Evolutionary conservation across 192 early-diverging fungal species (phyloP), one percentile per base, ranked within the genome.

Genomic region (Coemansia sp.): DNA sequence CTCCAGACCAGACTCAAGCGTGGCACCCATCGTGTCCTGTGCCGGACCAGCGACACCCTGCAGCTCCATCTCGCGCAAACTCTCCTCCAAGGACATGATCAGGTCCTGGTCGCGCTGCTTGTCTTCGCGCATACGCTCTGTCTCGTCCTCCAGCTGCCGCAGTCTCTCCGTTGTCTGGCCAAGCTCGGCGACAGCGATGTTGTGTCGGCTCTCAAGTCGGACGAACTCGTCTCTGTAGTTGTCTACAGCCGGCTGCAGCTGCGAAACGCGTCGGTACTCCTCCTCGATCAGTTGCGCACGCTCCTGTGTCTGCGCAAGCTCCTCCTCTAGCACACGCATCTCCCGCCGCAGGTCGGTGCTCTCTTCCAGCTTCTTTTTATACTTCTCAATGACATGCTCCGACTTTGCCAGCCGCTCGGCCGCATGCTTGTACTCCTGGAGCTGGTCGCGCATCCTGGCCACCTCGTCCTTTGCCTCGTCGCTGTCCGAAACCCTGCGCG

Each of bases 311-410:
- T 87, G 77, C 8, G 85, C 79, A 69, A 92, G 92, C 68, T 91
- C 88, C 39, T 93, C 88, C 64, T 97, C 95, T 15, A 93, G 63
- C 18, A 74, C 57, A 57, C 92, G 93, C 62, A 96, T 84, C 66
- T 94, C 88, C 57, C 90, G 86, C 42, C 89, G 83, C 51, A 96
- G 60, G 62, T 97, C 94, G 0, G 86, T 88, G 45, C 84, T 88
- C 51, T 98, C 96, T 62, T 98, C 96, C 6, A 96, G 83, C 54
- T 95, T 92, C 80, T 95, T 95, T 71, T 95, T 96, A 79, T 94
- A 99, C 74, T 97, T 97, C 73, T 98, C 96, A 67, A 96, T 89
- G 39, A 95, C 88, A 39, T 94, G 93, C 72, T 99, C 97, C 3
- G 92, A 87, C 85, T 96, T 97, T 83, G 91, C 89, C 13, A 97